Base-by-base conservation (phyloP, 306 rosid species). In the Dryas drummondii region DNA sequence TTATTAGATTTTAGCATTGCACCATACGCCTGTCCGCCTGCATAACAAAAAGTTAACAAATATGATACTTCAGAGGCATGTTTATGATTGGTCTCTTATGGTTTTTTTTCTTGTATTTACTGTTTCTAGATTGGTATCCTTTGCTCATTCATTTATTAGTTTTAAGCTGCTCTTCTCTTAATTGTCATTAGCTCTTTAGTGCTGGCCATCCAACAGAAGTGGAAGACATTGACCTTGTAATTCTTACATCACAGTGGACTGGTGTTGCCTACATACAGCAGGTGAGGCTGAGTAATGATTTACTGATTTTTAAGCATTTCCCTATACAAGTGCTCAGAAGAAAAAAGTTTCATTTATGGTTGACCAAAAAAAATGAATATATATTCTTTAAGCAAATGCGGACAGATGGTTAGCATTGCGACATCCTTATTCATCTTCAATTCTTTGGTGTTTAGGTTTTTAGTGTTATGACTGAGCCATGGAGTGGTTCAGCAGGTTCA, bases 171-270 rank as follows among this genome's bases (percentile, higher is more conserved):
- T 82, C 53, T 71, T 53, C 47, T 79, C 49, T 70, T 60, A 13
- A 67, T 82, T 46, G 66, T 79, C 75, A 17, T 69, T 83, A 91
- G 98, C 94, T 94, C 46, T 79, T 83, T 62, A 84, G 83, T 78
- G 84, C 80, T 69, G 90, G 91, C 65, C 82, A 71, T 73, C 91
- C 89, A 47, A 72, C 86, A 60, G 79, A 78, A 61, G 83, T 62
- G 12, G 97, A 91, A 82, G 88, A 84, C 63, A 60, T 75, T 78
- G 96, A 86, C 85, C 90, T 88, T 78, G 77, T 94, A 66, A 90
- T 91, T 85, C 94, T 90, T 63, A 87, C 98, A 41, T 91, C 97
- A 48, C 91, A 86, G 68, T 90, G 98, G 98, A 96, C 98, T 3
- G 98, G 98, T 69, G 79, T 84, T 80, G 90, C 90, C 46, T 82